Percentiles rank a stretch among this genome's conserved stretches.
These are phyloP conservation scores for Quercus dentata DNA, from an alignment of 306 rosid genomes.

Conservation along the genomic window DNA sequence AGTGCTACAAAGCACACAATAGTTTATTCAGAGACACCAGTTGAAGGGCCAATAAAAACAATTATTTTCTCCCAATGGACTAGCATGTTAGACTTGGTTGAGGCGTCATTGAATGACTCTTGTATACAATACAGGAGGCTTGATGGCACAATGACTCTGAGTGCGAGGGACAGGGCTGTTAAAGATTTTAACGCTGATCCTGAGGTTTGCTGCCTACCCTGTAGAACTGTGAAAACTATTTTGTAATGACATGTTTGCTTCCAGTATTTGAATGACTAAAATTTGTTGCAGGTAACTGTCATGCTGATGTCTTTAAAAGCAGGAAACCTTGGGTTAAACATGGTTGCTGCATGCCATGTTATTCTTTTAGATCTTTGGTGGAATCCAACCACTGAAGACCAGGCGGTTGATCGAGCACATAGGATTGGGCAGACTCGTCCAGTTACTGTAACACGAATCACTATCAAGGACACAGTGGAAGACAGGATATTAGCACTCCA, in stretches of 20 bases:
- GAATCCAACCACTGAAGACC: slow-evolving; percentile 99
- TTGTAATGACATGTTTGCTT: neutral
- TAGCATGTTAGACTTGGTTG: slow-evolving; percentile 88
- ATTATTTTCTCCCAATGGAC: slow-evolving; percentile 98
- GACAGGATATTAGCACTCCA: slow-evolving; percentile 92
- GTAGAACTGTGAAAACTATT: slow-evolving; percentile 1
- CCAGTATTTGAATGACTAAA: slow-evolving; percentile 24
- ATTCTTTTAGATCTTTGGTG: slow-evolving; percentile 99
- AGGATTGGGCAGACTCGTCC: slow-evolving; percentile 99
- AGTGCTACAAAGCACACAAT: slow-evolving; percentile 41
- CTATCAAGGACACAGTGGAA: slow-evolving; percentile 88
- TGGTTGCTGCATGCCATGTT: slow-evolving; percentile 98
- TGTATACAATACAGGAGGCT: slow-evolving; percentile 72
- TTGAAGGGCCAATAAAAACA: slow-evolving; percentile 60
- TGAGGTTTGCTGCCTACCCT: slow-evolving; percentile 64
- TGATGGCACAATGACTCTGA: slow-evolving; percentile 85
- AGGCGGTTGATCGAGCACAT: slow-evolving; percentile 96
- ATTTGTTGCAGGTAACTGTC: slow-evolving; percentile 61
- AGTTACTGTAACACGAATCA: slow-evolving; percentile 86
- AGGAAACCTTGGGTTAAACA: slow-evolving; percentile 95
- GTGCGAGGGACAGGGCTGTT: slow-evolving; percentile 82
- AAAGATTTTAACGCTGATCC: slow-evolving; percentile 76
- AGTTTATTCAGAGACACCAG: slow-evolving; percentile 38
- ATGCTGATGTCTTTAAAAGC: slow-evolving; percentile 99
- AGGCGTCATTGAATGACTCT: slow-evolving; percentile 46